Evolutionary conservation across 208 protist species (phyloP).

Genomic region (Sergeia podlipaevii): DNA sequence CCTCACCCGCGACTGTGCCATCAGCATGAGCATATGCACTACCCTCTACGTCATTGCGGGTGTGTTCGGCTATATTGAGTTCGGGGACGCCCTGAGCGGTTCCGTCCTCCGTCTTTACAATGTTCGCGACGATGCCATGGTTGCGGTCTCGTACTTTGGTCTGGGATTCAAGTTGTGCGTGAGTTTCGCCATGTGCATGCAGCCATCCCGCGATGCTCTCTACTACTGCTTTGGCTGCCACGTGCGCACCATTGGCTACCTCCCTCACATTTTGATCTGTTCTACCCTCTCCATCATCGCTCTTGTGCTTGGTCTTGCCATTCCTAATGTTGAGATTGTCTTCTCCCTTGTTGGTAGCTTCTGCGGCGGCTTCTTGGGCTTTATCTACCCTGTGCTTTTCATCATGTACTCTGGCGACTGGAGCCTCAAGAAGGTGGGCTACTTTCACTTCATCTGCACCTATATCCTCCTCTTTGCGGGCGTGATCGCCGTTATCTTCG

Average conservation of each 20-base stretch:
- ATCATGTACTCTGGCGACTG: conserved; percentile 75
- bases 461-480: conserved; percentile 73
- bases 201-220: conserved; percentile 57
- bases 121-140: conserved; percentile 33
- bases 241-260: conserved; percentile 12
- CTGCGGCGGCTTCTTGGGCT: conserved; percentile 74
- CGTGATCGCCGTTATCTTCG: conserved; percentile 65
- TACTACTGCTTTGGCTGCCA: conserved; percentile 63
- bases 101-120: conserved; percentile 75
- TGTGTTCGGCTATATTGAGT: conserved; percentile 78
- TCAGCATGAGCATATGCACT: conserved; percentile 62
- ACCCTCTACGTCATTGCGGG: conserved; percentile 70
- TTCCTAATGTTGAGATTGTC: conserved; percentile 64
- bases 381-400: conserved; percentile 83
- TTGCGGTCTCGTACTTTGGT: conserved; percentile 61
- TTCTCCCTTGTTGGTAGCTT: conserved; percentile 79
- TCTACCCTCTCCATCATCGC: conserved; percentile 28
- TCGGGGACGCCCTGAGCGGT: conserved; percentile 40
- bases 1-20: conserved; percentile 45
- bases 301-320: conserved; percentile 70
- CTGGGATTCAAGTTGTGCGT: conserved; percentile 75
- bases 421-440: conserved; percentile 42
- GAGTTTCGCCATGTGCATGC: conserved; percentile 73
- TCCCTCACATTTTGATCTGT: conserved; percentile 9
- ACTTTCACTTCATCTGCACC: conserved; percentile 65